Percentiles rank a stretch among this genome's conserved stretches.
These are phyloP conservation scores for Styphnolobium japonicum DNA, from an alignment of 306 rosid genomes.

Conservation along the genomic window DNA sequence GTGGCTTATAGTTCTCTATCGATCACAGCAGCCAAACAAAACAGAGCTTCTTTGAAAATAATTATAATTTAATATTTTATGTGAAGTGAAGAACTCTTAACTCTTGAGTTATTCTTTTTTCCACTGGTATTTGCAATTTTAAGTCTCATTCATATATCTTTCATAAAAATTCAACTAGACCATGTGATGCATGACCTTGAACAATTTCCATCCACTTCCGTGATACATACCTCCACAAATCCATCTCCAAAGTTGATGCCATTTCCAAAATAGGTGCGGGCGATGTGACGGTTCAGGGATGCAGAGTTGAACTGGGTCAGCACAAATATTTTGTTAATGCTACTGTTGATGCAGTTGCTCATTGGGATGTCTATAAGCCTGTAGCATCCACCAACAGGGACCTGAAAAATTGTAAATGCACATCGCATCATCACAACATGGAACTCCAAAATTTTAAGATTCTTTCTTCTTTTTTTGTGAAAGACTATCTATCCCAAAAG, in stretches of 20 bases:
- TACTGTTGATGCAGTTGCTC: constrained; percentile 96
- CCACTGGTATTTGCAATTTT: neutral
- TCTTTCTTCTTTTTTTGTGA: neutral
- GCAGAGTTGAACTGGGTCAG: constrained; percentile 90
- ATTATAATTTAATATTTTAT: neutral
- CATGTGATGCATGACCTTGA: too few relatives aligned
- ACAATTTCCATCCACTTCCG: neutral
- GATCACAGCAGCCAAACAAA: constrained; percentile 16
- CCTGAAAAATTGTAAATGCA: constrained; percentile 63
- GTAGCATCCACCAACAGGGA: constrained; percentile 94
- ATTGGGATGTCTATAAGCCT: constrained; percentile 92
- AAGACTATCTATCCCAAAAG: too few relatives aligned
- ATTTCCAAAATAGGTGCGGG: constrained; percentile 83
- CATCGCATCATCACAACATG: neutral
- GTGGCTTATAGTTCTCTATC: constrained; percentile 16
- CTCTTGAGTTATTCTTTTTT: neutral
- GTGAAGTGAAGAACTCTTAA: constrained; percentile 1
- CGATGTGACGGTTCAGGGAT: constrained; percentile 89
- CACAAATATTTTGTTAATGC: constrained; percentile 80
- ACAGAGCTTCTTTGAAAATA: neutral
- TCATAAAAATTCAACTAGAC: neutral
- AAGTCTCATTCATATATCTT: neutral
- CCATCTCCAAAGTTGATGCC: constrained; percentile 94
- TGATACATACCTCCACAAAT: constrained; percentile 71
- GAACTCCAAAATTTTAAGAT: neutral